A percentile compares a stretch with the other conserved stretches of the same genome.
These are phyloP conservation scores for Ophiostoma sp. DNA, from an alignment of 2,329 filamentous ascomycete genomes.

Conservation along the genomic window DNA sequence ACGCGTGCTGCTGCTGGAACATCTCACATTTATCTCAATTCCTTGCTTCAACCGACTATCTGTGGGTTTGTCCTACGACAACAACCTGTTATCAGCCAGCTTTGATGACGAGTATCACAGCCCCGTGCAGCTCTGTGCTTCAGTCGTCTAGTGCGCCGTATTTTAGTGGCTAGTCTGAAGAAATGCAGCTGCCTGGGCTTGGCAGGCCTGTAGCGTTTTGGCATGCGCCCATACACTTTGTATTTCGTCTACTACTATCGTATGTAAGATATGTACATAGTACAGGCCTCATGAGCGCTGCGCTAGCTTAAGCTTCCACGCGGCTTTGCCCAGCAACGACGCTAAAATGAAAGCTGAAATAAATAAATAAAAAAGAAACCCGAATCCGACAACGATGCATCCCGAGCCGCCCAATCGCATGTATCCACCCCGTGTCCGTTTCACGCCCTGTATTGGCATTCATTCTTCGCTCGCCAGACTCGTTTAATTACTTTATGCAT, in stretches of 20 bases:
- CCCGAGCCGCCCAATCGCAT: neutral
- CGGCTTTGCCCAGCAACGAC: constrained; percentile 21
- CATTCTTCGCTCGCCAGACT: constrained; percentile 9
- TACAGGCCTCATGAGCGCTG: neutral
- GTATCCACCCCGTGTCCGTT: neutral
- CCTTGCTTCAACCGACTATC: neutral
- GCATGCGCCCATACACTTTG: neutral
- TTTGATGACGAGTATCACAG: neutral
- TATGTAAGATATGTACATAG: too few relatives aligned
- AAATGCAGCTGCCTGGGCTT: constrained; percentile 7
- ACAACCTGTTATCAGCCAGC: neutral
- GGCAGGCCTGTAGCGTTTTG: neutral
- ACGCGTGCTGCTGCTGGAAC: neutral
- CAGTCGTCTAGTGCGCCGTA: neutral
- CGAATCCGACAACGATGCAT: neutral
- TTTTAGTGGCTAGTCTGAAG: neutral
- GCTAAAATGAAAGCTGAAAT: constrained; percentile 12
- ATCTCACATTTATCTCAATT: neutral
- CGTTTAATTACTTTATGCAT: neutral
- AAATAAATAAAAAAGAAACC: neutral
- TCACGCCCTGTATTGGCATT: neutral
- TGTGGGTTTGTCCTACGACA: neutral
- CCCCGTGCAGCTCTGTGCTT: neutral
- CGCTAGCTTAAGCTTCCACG: neutral
- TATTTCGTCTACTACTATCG: neutral